A percentile compares a stretch with the other conserved stretches of the same genome.
Conservation (phyloP, 73 alveolate species). For the Vitrella brassicaformis region DNA sequence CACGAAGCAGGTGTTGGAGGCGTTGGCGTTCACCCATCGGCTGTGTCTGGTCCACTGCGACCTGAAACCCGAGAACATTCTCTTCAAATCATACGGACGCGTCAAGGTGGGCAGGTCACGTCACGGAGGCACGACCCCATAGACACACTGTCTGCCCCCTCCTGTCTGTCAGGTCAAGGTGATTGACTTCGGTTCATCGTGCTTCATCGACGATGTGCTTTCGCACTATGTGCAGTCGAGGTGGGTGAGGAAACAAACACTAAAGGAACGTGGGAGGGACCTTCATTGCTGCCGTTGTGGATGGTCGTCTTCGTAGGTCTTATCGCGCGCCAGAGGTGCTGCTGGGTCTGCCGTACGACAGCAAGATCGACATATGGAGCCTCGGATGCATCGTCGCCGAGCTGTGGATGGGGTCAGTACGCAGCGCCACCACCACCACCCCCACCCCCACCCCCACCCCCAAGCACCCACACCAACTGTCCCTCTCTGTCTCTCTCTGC, state of each 20-base stretch:
- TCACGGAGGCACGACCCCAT: no score
- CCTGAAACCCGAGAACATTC: conserved; percentile 90
- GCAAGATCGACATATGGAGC: conserved; percentile 91
- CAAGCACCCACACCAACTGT: no score
- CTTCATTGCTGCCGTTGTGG: no score
- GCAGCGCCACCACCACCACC: no score
- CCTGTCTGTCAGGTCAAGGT: conserved; percentile 75
- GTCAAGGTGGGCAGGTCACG: no score
- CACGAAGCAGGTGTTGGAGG: conserved; percentile 49
- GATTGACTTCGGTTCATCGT: conserved; percentile 88
- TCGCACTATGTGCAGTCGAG: conserved; percentile 85
- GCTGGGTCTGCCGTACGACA: conserved; percentile 86
- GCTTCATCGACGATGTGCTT: conserved; percentile 90
- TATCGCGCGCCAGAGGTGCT: conserved; percentile 97
- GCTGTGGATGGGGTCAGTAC: conserved; percentile 89
- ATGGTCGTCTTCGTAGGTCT: no score
- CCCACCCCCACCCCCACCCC: no score
- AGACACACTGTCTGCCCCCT: no score
- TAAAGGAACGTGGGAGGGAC: no score
- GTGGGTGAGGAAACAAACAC: no score
- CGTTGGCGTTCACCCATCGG: conserved; percentile 72
- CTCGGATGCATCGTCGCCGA: conserved; percentile 95
- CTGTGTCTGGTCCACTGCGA: conserved; percentile 86
- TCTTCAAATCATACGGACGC: conserved; percentile 77
- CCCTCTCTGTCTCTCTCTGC: no score